Conservation (phyloP, 2,329 filamentous ascomycete species). For the Claviceps paspali region DNA sequence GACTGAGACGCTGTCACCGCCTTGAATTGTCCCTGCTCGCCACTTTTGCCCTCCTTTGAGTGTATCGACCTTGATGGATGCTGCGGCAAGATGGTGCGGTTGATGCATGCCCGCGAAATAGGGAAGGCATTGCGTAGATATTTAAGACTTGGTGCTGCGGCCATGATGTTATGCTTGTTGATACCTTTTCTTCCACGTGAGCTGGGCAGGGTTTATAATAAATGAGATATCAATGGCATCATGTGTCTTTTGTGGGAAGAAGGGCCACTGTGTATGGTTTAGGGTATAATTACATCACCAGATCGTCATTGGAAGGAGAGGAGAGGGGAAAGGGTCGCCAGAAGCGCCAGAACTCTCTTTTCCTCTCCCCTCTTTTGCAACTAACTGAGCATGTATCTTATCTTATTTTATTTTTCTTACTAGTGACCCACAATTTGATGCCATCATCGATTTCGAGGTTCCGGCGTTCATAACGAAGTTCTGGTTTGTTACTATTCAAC, state of each 20-base stretch:
- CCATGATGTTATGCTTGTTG: background rate
- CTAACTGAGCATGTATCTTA: background rate
- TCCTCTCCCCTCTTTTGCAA: background rate
- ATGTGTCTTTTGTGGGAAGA: background rate
- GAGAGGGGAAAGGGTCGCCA: too few species aligned
- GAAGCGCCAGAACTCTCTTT: too few species aligned
- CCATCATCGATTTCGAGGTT: conserved; percentile 2
- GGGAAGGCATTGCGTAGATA: background rate
- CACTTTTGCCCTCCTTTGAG: background rate
- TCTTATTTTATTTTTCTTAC: too few species aligned
- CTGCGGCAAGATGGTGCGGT: background rate
- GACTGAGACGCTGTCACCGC: conserved; percentile 1
- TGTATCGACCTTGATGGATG: background rate
- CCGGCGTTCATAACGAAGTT: too few species aligned
- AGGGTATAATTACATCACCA: background rate
- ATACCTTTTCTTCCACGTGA: too few species aligned
- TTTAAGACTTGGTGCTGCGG: background rate
- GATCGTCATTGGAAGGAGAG: conserved; percentile 1
- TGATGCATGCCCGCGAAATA: background rate
- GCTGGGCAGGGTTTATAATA: too few species aligned
- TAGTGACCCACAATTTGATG: conserved; percentile 1
- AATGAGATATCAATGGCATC: background rate
- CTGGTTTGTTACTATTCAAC: too few species aligned
- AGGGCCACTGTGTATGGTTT: background rate
- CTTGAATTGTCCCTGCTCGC: conserved; percentile 1